These are phyloP conservation scores for Penicillium odoratum DNA, from an alignment of 495 filamentous ascomycete species.

Conservation along the genomic window DNA sequence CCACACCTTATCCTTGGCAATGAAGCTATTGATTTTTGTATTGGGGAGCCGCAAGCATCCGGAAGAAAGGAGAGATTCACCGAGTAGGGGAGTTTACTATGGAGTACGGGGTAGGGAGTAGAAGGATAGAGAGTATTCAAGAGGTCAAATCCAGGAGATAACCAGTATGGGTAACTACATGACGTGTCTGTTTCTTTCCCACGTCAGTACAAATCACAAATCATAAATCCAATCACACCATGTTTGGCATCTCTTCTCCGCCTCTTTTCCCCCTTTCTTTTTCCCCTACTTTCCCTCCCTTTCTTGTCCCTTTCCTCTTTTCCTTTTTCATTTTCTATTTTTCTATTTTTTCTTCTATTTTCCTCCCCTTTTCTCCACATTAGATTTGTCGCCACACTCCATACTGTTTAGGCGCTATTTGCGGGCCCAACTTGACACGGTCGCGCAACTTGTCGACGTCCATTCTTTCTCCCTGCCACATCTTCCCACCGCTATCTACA, in stretches of 20 bases:
- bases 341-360: conserved; percentile 9
- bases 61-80: neutral
- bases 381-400: conserved; percentile 23
- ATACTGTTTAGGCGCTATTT: conserved; percentile 13
- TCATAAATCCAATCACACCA: conserved; percentile 6
- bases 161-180: conserved; percentile 9
- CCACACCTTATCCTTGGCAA: conserved; percentile 27
- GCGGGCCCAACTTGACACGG: conserved; percentile 22
- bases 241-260: conserved; percentile 1
- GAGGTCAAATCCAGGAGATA: no score
- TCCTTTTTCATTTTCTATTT: conserved; percentile 7
- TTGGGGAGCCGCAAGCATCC: conserved; percentile 22
- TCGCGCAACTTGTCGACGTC: conserved; percentile 29
- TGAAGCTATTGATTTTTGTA: neutral
- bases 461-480: conserved; percentile 24
- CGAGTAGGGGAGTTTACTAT: neutral
- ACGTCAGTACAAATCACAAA: conserved; percentile 16
- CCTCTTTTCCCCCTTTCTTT: conserved; percentile 27
- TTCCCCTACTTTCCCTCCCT: neutral
- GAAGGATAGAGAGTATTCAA: neutral
- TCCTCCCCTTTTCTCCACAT: conserved; percentile 16
- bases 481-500: conserved; percentile 10
- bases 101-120: neutral
- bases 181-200: conserved; percentile 24
- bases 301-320: conserved; percentile 4